Evolutionary conservation across 176 grass and related monocot species (phyloP), one percentile per base, ranked within the genome.

Genomic region (Aegilops speltoides): DNA sequence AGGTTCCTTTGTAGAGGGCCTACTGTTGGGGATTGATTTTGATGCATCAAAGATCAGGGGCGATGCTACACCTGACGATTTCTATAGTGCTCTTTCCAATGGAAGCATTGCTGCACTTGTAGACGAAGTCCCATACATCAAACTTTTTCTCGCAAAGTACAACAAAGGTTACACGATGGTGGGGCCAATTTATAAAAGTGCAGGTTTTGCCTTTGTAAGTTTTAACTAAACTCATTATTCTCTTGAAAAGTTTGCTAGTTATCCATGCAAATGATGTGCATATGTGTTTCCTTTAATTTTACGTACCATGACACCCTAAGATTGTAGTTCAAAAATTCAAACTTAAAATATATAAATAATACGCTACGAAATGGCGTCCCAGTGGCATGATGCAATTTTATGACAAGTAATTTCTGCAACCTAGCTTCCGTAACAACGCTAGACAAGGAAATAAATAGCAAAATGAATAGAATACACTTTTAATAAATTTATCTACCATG

Each of bases 81-180:
- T 90, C 8, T 33, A 83, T 28, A 23, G 7, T 43, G 86, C 86
- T n/a, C 61, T 87, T 48, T 73, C 74, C 0, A 89, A 81, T 0
- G 88, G 75, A 80, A 64, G 37, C 80, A 32, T 92, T 65, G 60
- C 56, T 72, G 90, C 82, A 3, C 19, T 92, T 4, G 81, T 95
- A 24, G 29, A 52, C 66, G 69, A 76, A 76, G 50, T 78, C 2
- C 73, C 90, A 62, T 95, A 93, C 54, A 65, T 93, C 41, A 82
- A 78, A 64, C 10, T 88, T 0, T 95, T 93, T 84, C 79, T 95
- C 14, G n/a, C 64, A 2, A 78, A 93, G 10, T 9, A 95, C 60
- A 82, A 59, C 8, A 26, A 84, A 2, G 79, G 65, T 61, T 57
- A 77, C 73, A 83, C 50, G 10, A 70, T 95, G 88, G 77, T 88